These are phyloP conservation scores for Wickerhamomyces chaumierensis DNA, from an alignment of 805 yeast species.

Conservation along the genomic window DNA sequence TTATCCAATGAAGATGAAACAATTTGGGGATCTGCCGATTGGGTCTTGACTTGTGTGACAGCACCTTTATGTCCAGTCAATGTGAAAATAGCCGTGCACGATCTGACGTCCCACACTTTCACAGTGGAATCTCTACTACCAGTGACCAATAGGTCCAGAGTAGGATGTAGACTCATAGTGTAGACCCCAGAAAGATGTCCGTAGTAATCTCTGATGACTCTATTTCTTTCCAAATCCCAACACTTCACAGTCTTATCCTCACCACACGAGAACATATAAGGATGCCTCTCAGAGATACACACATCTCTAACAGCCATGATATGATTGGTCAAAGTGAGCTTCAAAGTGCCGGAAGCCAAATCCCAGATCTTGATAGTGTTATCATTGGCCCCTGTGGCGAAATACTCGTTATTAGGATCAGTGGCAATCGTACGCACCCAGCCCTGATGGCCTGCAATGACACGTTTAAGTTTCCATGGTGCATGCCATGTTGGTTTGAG, in stretches of 20 bases:
- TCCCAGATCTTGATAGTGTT: constrained; percentile 90
- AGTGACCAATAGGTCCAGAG: constrained; percentile 68
- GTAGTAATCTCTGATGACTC: constrained; percentile 75
- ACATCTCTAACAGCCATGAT: constrained; percentile 79
- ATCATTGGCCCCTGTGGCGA: constrained; percentile 86
- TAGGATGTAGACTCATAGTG: constrained; percentile 78
- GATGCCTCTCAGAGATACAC: constrained; percentile 61
- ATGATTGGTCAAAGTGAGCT: constrained; percentile 80
- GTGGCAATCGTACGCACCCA: constrained; percentile 79
- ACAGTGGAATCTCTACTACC: constrained; percentile 86
- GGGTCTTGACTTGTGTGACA: constrained; percentile 56
- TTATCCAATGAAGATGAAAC: constrained; percentile 76
- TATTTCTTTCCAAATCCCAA: constrained; percentile 90
- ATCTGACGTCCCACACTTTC: constrained; percentile 88
- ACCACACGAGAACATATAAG: constrained; percentile 83
- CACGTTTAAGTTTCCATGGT: constrained; percentile 63
- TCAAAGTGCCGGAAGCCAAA: constrained; percentile 55
- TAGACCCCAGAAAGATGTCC: constrained; percentile 92
- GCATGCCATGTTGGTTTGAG: constrained; percentile 33
- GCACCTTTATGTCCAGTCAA: constrained; percentile 75
- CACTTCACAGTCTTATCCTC: constrained; percentile 90
- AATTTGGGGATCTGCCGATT: constrained; percentile 75
- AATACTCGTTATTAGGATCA: constrained; percentile 86
- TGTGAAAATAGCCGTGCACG: constrained; percentile 62
- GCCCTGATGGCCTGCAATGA: constrained; percentile 83